Evolutionary conservation across 371 early-diverging fungal species (phyloP).

Genomic region (Mucor indicus): DNA sequence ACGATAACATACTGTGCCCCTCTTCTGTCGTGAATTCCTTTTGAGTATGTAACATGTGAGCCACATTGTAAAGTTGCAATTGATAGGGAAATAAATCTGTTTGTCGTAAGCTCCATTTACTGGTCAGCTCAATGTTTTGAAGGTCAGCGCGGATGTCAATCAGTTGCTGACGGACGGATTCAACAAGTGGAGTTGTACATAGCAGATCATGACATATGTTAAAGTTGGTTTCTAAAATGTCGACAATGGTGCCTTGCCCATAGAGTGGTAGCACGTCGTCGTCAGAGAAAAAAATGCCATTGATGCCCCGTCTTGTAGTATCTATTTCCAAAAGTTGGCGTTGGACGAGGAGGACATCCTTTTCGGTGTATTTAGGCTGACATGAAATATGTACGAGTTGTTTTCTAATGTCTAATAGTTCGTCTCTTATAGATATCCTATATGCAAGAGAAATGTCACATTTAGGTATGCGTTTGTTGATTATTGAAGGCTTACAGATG

Average conservation of each 20-base stretch:
- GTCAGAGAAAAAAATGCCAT: neutral
- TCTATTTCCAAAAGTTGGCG: neutral
- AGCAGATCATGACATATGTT: constrained; percentile 1
- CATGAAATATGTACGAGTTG: neutral
- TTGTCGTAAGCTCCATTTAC: constrained; percentile 70
- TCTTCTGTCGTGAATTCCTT: neutral
- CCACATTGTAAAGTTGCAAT: constrained; percentile 60
- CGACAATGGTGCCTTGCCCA: constrained; percentile 4
- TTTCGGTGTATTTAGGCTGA: neutral
- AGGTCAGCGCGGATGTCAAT: constrained; percentile 60
- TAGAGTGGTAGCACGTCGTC: neutral
- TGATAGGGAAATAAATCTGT: constrained; percentile 72
- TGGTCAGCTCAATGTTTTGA: constrained; percentile 57
- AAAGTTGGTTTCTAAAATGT: constrained; percentile 2
- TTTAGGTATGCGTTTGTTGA: no score
- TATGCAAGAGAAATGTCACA: no score
- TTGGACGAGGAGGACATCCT: constrained; percentile 1
- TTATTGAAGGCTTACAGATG: constrained; percentile 1
- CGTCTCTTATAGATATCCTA: constrained; percentile 4
- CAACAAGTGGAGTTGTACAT: constrained; percentile 28
- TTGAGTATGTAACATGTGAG: constrained; percentile 24
- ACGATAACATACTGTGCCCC: constrained; percentile 1
- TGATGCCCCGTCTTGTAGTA: neutral
- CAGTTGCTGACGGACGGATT: constrained; percentile 61
- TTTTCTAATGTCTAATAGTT: constrained; percentile 1